A percentile compares a stretch with the other conserved stretches of the same genome.
These are phyloP conservation scores for Trichoderma cornu-damae DNA, from an alignment of 2,329 filamentous ascomycete species.

Conservation along the genomic window DNA sequence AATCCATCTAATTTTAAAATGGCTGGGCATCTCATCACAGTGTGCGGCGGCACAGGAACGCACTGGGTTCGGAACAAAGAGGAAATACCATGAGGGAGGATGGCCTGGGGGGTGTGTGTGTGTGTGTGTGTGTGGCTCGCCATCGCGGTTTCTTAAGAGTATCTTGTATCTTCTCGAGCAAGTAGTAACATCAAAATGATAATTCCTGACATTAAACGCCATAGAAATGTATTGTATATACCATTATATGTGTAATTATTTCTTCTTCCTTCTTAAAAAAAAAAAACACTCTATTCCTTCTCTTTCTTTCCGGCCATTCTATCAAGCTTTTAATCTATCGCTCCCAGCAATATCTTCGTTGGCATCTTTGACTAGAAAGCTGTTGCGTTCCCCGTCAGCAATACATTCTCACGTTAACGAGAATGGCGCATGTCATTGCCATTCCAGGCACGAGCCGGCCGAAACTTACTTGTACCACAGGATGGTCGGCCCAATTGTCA, in stretches of 20 bases:
- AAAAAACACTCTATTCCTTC: background rate
- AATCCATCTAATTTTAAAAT: background rate
- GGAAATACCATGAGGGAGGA: background rate
- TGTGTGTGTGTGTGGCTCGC: too few relatives aligned
- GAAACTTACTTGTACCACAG: conserved; percentile 88
- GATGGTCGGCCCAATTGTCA: conserved; percentile 80
- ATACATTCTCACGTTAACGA: background rate
- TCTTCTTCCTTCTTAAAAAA: too few relatives aligned
- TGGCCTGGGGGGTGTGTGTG: background rate
- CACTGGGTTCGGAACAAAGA: conserved; percentile 1
- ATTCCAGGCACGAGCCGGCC: background rate
- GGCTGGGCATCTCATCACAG: background rate
- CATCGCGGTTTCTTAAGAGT: too few relatives aligned
- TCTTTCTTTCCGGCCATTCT: background rate
- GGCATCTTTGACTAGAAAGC: conserved; percentile 81
- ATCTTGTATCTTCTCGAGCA: background rate
- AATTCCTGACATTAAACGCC: background rate
- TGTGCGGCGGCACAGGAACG: background rate
- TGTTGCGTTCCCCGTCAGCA: conserved; percentile 37
- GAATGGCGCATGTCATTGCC: background rate
- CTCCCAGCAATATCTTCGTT: conserved; percentile 69
- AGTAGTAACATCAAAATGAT: background rate
- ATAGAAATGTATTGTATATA: background rate
- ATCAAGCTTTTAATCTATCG: conserved; percentile 61
- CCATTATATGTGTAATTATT: background rate